These are phyloP conservation scores for Lactarius hengduanensis DNA, from an alignment of 768 basidiomycete genomes.

Conservation along the genomic window DNA sequence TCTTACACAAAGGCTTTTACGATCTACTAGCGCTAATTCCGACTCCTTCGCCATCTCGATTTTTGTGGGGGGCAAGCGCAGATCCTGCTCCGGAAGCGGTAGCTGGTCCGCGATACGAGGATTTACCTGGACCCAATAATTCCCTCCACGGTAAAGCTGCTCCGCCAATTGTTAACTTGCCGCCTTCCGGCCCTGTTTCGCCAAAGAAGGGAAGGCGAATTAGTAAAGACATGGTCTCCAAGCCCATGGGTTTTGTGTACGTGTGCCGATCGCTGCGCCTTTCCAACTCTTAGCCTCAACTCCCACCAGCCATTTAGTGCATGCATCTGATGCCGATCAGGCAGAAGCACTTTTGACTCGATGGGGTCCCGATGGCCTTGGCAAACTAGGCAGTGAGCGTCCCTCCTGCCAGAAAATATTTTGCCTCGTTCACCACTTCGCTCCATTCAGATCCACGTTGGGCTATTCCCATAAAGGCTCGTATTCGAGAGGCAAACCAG, in stretches of 20 bases:
- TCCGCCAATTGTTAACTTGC: conserved; percentile 35
- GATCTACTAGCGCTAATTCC: conserved; percentile 79
- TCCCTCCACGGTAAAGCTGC: conserved; percentile 30
- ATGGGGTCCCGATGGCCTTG: conserved; percentile 87
- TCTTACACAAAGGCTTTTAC: conserved; percentile 89
- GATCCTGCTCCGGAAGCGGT: conserved; percentile 41
- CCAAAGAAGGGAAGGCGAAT: conserved; percentile 61
- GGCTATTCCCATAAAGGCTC: conserved; percentile 85
- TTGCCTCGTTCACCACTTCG: conserved; percentile 22
- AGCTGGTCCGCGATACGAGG: conserved; percentile 71
- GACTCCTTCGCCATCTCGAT: conserved; percentile 58
- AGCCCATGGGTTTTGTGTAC: conserved; percentile 81
- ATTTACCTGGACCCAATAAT: conserved; percentile 41
- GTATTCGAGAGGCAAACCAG: conserved; percentile 63
- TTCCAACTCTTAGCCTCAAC: conserved; percentile 26
- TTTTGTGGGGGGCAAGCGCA: conserved; percentile 50
- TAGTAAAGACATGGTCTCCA: conserved; percentile 88
- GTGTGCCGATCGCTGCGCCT: conserved; percentile 37
- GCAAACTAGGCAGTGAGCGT: conserved; percentile 78
- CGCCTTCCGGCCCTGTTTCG: conserved; percentile 33
- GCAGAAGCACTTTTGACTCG: conserved; percentile 81
- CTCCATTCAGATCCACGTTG: conserved; percentile 71
- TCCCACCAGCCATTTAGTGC: conserved; percentile 73
- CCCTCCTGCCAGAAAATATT: conserved; percentile 21
- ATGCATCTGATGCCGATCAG: conserved; percentile 89